Evolutionary conservation across 108 stramenopile genomes (phyloP).

Genomic region (Skeletonema grethae): DNA sequence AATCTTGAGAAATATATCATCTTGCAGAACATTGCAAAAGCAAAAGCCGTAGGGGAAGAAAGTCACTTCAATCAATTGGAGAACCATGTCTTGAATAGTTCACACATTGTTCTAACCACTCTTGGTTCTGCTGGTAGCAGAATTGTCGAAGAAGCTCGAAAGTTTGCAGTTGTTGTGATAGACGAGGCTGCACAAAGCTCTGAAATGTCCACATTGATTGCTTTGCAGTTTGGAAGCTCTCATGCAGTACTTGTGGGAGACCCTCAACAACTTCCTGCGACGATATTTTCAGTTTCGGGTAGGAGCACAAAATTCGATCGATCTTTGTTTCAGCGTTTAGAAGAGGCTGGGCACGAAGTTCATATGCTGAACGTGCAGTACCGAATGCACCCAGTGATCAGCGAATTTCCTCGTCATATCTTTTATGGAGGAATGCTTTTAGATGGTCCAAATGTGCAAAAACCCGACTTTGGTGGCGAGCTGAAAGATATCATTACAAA

Average conservation of each 20-base stretch:
- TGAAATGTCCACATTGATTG: constrained; percentile 83
- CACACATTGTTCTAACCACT: constrained; percentile 84
- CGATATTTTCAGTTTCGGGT: constrained; percentile 66
- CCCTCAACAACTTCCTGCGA: constrained; percentile 86
- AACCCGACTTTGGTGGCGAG: constrained; percentile 36
- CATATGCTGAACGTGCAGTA: constrained; percentile 92
- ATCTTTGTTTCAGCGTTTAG: constrained; percentile 82
- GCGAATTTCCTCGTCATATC: constrained; percentile 63
- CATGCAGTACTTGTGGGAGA: constrained; percentile 86
- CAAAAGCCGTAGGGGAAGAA: constrained; percentile 29
- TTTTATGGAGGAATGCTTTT: constrained; percentile 62
- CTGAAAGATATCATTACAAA: constrained; percentile 27
- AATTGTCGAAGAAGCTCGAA: constrained; percentile 40
- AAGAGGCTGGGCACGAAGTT: constrained; percentile 63
- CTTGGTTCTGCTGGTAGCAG: constrained; percentile 68
- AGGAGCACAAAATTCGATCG: constrained; percentile 61
- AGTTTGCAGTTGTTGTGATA: constrained; percentile 82
- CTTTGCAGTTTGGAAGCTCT: constrained; percentile 65
- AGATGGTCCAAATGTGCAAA: constrained; percentile 56
- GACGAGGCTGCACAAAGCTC: constrained; percentile 92
- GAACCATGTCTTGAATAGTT: constrained; percentile 55
- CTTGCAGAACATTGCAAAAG: constrained; percentile 33
- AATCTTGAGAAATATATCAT: constrained; percentile 45
- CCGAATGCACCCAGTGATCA: constrained; percentile 73
- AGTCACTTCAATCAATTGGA: constrained; percentile 27